Base-by-base conservation (phyloP, 805 yeast species). In the Zygosaccharomyces kombuchaensis region DNA sequence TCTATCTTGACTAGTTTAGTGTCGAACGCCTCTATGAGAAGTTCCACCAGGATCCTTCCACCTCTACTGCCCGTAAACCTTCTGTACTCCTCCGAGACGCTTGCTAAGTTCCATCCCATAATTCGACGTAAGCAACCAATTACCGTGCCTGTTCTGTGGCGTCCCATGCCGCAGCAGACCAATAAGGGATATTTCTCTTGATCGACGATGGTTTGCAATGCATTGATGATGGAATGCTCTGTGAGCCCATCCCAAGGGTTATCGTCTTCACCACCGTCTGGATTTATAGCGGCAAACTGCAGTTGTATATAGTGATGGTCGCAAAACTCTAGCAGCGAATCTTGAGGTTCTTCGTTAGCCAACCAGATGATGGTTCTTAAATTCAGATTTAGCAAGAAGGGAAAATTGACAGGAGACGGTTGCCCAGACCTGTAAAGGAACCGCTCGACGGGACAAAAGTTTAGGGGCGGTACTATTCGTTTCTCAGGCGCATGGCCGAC, bases 131-230 rank as follows among this genome's bases (percentile, higher is more conserved):
- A 69, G 65, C 99, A 91, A 1, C 99, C 99, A 48, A 93, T 80
- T 2, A 93, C 96, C 0, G 98, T 90, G 1, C 99, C 99, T 0
- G 98, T 90, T 53, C 99, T 74, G 65, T 91, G 99, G 55, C 99
- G 73, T 0, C 99, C 99, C 99, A 93, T 93, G 10, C 97, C 96
- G 58, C 98, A 93, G 65, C 98, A 93, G 4, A 90, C 90, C 41
- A 93, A 69, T 50, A 93, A 58, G 0, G 99, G 98, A 58, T 87
- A 87, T 62, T 81, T 80, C n/a, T 78, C 74, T 51, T 75, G 76
- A 56, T 87, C 77, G 36, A 82, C 78, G 14, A 91, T 84, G 27
- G 88, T 74, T 50, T 82, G 84, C 50, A 91, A 68, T 0, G 96
- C 95, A 50, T 80, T 81, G 22, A 79, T 77, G 43, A 91, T 88